phyloP scores from a whole-genome alignment of 805 yeast genomes.

The Candida gorgasii region DNA sequence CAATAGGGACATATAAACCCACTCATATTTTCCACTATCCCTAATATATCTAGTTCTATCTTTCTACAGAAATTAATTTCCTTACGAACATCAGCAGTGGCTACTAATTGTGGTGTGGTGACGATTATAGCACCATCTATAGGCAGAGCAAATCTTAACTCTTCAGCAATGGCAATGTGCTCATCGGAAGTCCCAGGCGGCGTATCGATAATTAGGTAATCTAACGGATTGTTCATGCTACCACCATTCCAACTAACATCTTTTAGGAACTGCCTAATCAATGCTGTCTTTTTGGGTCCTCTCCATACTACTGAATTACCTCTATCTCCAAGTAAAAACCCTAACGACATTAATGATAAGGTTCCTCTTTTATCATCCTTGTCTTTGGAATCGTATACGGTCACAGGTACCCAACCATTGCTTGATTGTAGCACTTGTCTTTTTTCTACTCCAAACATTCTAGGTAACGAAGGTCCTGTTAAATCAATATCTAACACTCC shows the following conservation, averaged over 20 bases:
- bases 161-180: slow-evolving; percentile 95
- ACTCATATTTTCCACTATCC: slow-evolving; percentile 93
- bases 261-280: slow-evolving; percentile 88
- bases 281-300: slow-evolving; percentile 97
- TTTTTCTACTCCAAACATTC: slow-evolving; percentile 91
- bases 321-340: slow-evolving; percentile 79
- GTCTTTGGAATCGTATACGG: slow-evolving; percentile 22
- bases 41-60: slow-evolving; percentile 76
- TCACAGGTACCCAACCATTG: slow-evolving; percentile 92
- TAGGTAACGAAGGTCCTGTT: slow-evolving; percentile 96
- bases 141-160: slow-evolving; percentile 65
- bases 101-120: slow-evolving; percentile 93
- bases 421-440: slow-evolving; percentile 78
- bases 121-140: slow-evolving; percentile 90
- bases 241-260: slow-evolving; percentile 98
- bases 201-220: slow-evolving; percentile 86
- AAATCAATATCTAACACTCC: slow-evolving; percentile 98
- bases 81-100: slow-evolving; percentile 91
- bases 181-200: slow-evolving; percentile 99
- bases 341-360: slow-evolving; percentile 79
- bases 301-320: slow-evolving; percentile 96
- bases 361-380: slow-evolving; percentile 27
- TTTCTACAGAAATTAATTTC: slow-evolving; percentile 91
- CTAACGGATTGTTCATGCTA: slow-evolving; percentile 47
- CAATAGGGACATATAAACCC: slow-evolving; percentile 96